Conservation (phyloP, 139 green algal species). For the Nannochloris sp. region DNA sequence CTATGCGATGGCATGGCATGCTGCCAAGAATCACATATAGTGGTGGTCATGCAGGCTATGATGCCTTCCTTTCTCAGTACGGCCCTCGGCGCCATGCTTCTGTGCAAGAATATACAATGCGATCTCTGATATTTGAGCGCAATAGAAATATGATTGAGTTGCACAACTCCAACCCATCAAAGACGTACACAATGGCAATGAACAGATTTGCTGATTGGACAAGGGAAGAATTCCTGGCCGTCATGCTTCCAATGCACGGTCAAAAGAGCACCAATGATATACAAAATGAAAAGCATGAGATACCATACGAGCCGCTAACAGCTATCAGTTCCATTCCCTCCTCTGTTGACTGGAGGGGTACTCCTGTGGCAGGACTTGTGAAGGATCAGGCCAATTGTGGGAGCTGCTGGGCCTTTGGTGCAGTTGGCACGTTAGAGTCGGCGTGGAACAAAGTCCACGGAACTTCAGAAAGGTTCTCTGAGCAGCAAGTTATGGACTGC, state of each 20-base stretch:
- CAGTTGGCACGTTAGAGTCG: slow-evolving; percentile 49
- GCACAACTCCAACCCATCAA: slow-evolving; percentile 16
- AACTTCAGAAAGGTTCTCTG: slow-evolving; percentile 39
- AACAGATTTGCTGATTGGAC: slow-evolving; percentile 46
- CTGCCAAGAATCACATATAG: slow-evolving; percentile 6
- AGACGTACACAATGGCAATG: slow-evolving; percentile 17
- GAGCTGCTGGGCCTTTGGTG: slow-evolving; percentile 44
- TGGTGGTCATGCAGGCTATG: slow-evolving; percentile 23
- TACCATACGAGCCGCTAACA: slow-evolving; percentile 19
- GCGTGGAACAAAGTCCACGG: slow-evolving; percentile 52
- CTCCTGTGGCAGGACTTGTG: slow-evolving; percentile 38
- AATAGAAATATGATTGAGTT: slow-evolving; percentile 20
- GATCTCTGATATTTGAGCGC: slow-evolving; percentile 9
- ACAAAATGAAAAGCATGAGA: slow-evolving; percentile 6
- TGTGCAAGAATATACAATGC: slow-evolving; percentile 19
- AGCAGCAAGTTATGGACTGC: slow-evolving; percentile 75
- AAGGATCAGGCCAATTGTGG: slow-evolving; percentile 69
- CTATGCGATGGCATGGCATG: slow-evolving; percentile 2
- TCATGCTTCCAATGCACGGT: slow-evolving; percentile 28
- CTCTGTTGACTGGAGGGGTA: slow-evolving; percentile 55
- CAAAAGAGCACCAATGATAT: not conserved
- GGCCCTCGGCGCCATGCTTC: slow-evolving; percentile 13
- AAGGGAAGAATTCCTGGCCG: slow-evolving; percentile 33
- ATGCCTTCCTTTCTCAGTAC: slow-evolving; percentile 27
- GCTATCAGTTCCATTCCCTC: slow-evolving; percentile 20